These are phyloP conservation scores for Debaryomycetaceae sp. DNA, from an alignment of 1,139 yeast species.

Conservation along the genomic window DNA sequence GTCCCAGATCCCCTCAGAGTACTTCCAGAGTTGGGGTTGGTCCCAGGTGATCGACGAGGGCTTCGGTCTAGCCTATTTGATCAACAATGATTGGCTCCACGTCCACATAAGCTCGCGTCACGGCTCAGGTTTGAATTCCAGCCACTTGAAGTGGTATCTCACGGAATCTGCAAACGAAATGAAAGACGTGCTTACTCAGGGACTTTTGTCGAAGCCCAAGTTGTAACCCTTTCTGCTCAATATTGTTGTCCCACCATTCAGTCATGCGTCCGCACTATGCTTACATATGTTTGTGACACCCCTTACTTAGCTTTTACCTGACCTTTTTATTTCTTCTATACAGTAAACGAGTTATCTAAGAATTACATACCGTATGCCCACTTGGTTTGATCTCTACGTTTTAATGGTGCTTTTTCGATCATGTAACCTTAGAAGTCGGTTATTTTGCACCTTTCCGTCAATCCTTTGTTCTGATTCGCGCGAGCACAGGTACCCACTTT, in stretches of 20 bases:
- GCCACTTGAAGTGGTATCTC: conserved; percentile 66
- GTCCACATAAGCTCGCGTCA: conserved; percentile 82
- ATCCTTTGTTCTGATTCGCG: background rate
- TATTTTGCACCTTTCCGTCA: background rate
- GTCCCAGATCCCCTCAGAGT: conserved; percentile 86
- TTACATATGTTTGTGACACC: background rate
- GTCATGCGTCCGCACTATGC: background rate
- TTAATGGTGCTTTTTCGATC: background rate
- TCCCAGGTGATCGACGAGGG: conserved; percentile 95
- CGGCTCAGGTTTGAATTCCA: conserved; percentile 63
- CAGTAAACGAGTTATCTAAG: background rate
- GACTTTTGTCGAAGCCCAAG: conserved; percentile 39
- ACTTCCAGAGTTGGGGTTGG: conserved; percentile 94
- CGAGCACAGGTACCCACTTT: background rate
- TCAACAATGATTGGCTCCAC: conserved; percentile 81
- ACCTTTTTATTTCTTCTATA: background rate
- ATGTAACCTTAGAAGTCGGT: background rate
- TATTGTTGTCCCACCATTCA: background rate
- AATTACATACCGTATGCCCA: background rate
- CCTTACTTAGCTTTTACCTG: background rate
- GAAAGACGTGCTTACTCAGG: conserved; percentile 54
- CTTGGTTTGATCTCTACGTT: background rate
- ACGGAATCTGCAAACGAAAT: conserved; percentile 80
- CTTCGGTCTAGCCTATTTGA: conserved; percentile 90
- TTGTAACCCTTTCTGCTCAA: conserved; percentile 9